Evolutionary conservation across 1,139 yeast genomes (phyloP), one percentile per base, ranked within the genome.

Genomic region (Tardiomyces depauwii): DNA sequence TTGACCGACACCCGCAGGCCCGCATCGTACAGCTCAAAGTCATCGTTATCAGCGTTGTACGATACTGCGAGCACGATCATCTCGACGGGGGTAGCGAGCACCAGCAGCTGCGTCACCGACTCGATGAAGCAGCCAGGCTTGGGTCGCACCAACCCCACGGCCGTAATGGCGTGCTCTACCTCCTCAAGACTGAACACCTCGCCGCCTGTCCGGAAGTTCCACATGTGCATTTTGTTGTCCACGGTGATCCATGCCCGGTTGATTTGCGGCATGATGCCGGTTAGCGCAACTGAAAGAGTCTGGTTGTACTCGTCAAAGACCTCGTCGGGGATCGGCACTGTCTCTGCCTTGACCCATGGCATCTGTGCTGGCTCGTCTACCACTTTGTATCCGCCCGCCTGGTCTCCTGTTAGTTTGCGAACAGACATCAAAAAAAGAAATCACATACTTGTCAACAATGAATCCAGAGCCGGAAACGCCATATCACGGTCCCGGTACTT

Each of bases 161-260:
- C 73, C 45, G 85, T 68, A 44, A 91, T 87, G 1, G 94, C 76
- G 55, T 86, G 86, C 49, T 78, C 76, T 49, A 88, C 76, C 55
- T 84, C 94, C 60, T 88, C 96, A 47, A 89, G 82, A 6, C 87
- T 79, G 54, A 82, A 79, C 58, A 81, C 84, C 52, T 84, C 93
- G 12, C 78, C 68, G 33, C 82, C 69, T 44, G 79, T 78, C 50
- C 68, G 70, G 60, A 78, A 82, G 59, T 83, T 81, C 98, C 98
- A 91, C 38, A 93, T 73, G 39, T 84, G 77, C 56, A 93, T 71
- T 57, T 82, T 80, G 58, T 83, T 83, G 62, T 88, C 97, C 39
- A 82, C 79, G 2, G 86, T 79, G 42, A 89, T 76, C 97, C 97
- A 91, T 9, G 91, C 80, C 51, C 96, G 76, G 51, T 80, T 78